Evolutionary conservation across 1,139 yeast genomes (phyloP).

Genomic region (Hansenula lynferdii): DNA sequence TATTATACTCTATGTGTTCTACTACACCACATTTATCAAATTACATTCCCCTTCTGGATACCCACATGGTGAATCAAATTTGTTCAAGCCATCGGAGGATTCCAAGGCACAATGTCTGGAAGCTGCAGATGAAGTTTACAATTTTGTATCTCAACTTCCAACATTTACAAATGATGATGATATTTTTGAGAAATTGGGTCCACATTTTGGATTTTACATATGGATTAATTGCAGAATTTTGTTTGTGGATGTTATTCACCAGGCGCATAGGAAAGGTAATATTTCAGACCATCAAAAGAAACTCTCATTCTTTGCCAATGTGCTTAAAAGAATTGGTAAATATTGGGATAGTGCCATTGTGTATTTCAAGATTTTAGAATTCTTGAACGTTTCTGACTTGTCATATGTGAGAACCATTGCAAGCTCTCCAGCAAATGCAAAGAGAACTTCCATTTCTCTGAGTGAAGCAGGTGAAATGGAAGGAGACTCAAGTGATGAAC

Average conservation of each 20-base stretch:
- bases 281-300: conserved; percentile 19
- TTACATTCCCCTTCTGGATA: conserved; percentile 29
- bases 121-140: conserved; percentile 21
- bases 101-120: conserved; percentile 25
- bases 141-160: conserved; percentile 18
- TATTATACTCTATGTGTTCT: conserved; percentile 24
- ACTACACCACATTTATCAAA: conserved; percentile 27
- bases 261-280: conserved; percentile 15
- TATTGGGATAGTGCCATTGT: conserved; percentile 28
- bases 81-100: conserved; percentile 24
- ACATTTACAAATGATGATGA: conserved; percentile 10
- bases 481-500: conserved; percentile 13
- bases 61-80: conserved; percentile 27
- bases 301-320: conserved; percentile 20
- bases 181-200: conserved; percentile 26
- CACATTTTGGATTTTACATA: conserved; percentile 30
- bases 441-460: background rate
- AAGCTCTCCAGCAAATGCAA: too few species aligned
- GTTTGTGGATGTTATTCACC: conserved; percentile 28
- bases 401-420: conserved; percentile 15
- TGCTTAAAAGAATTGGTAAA: conserved; percentile 24
- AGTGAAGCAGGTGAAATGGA: conserved; percentile 9
- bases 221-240: conserved; percentile 33
- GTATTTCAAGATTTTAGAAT: conserved; percentile 25
- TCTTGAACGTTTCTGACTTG: conserved; percentile 26